Conservation (phyloP, 176 grass and related monocot genomes). For the Paspalum vaginatum region DNA sequence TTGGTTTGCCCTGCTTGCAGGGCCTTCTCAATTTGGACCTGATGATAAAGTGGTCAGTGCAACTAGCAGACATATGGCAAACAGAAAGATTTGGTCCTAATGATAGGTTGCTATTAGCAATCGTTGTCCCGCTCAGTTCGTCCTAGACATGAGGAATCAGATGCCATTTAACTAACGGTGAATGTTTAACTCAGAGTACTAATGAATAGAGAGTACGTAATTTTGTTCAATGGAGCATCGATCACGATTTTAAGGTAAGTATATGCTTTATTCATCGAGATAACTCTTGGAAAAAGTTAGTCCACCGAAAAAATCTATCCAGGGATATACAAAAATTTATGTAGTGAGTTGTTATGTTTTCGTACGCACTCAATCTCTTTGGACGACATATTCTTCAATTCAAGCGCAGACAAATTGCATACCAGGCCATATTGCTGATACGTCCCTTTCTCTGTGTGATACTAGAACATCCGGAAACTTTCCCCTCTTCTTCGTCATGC, state of each 20-base stretch:
- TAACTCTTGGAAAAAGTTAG: not conserved
- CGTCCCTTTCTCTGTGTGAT: conserved; percentile 24
- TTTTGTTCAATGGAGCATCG: not conserved
- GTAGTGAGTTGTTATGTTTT: not conserved
- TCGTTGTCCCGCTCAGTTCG: conserved; percentile 23
- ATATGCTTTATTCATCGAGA: not conserved
- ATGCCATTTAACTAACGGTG: conserved; percentile 19
- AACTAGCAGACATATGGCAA: conserved; percentile 11
- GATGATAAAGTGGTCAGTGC: not conserved
- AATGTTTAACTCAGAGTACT: not conserved
- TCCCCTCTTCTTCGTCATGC: not conserved
- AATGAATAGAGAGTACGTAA: not conserved
- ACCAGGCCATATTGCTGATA: not conserved
- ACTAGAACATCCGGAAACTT: conserved; percentile 26
- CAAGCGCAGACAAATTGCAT: not conserved
- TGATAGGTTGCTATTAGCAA: conserved; percentile 27
- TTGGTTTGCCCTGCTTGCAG: conserved; percentile 5
- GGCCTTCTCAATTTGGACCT: conserved; percentile 16
- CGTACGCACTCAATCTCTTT: not conserved
- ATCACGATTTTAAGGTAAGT: not conserved
- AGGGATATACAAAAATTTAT: not conserved
- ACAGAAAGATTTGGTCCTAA: conserved; percentile 30
- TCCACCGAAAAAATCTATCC: not conserved
- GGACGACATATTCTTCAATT: not conserved
- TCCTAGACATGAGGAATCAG: conserved; percentile 41